These are phyloP conservation scores for Stagonosporopsis cucurbitacearum DNA, from an alignment of 2,329 filamentous ascomycete genomes.

Conservation along the genomic window DNA sequence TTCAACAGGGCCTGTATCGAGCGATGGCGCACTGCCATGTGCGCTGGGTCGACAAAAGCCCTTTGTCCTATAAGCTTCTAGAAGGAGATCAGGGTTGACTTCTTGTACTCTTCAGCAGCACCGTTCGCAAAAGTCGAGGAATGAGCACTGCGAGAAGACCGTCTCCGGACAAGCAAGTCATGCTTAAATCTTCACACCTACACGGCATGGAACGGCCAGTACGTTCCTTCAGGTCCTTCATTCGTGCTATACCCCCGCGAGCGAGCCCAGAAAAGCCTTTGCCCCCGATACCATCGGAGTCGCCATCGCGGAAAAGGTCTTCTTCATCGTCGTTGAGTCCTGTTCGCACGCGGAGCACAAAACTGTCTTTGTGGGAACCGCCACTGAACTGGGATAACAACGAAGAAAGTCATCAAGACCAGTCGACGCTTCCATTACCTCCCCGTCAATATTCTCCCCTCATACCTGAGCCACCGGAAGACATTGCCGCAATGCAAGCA, in stretches of 20 bases:
- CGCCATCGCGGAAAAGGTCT: constrained; percentile 13
- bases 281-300: constrained; percentile 25
- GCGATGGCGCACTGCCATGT: constrained; percentile 30
- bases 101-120: constrained; percentile 11
- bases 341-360: constrained; percentile 3
- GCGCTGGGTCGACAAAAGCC: constrained; percentile 17
- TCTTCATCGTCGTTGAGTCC: constrained; percentile 8
- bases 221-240: constrained; percentile 42
- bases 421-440: background rate
- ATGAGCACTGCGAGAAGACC: constrained; percentile 34
- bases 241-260: constrained; percentile 30
- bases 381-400: constrained; percentile 36
- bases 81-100: constrained; percentile 24
- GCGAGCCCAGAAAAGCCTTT: constrained; percentile 31
- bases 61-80: constrained; percentile 44
- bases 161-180: constrained; percentile 31
- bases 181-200: constrained; percentile 34
- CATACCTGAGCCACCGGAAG: constrained; percentile 41
- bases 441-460: constrained; percentile 31
- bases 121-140: constrained; percentile 31
- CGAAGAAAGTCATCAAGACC: background rate
- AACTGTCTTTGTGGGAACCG: constrained; percentile 33
- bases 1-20: constrained; percentile 17
- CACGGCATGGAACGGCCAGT: constrained; percentile 45
- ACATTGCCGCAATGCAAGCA: constrained; percentile 19